phyloP scores from a whole-genome alignment of 495 filamentous ascomycete genomes.

The Xylaria grammica region DNA sequence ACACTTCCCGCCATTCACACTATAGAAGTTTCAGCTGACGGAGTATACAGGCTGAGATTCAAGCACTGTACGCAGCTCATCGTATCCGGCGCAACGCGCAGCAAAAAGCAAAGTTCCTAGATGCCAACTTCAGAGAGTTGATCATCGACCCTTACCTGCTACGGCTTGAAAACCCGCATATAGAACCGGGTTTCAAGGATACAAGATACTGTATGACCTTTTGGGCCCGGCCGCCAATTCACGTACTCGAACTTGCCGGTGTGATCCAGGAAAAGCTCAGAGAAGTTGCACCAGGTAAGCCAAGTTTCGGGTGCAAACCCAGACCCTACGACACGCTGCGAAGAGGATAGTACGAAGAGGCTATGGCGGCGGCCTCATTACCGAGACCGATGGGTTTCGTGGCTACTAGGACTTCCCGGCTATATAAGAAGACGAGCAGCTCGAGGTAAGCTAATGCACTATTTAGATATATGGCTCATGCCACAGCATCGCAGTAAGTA shows the following conservation, averaged over 20 bases:
- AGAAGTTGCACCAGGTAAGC: conserved; percentile 68
- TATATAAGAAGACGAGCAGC: not conserved
- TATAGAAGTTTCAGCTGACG: conserved; percentile 22
- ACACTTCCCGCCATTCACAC: not conserved
- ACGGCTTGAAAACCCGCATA: conserved; percentile 62
- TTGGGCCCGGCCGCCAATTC: conserved; percentile 81
- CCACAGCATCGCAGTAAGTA: conserved; percentile 58
- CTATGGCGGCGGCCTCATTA: not conserved
- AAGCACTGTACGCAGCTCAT: conserved; percentile 73
- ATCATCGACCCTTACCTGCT: conserved; percentile 76
- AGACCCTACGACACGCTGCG: not conserved
- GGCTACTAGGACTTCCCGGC: not conserved
- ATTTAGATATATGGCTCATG: conserved; percentile 82
- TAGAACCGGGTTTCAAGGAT: conserved; percentile 72
- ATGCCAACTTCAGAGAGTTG: conserved; percentile 70
- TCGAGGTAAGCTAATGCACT: conserved; percentile 16
- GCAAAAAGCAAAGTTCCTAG: conserved; percentile 70
- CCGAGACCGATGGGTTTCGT: not conserved
- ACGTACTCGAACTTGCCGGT: conserved; percentile 66
- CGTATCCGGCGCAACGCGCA: conserved; percentile 73
- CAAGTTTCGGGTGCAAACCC: not conserved
- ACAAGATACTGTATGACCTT: conserved; percentile 81
- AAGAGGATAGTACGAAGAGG: not conserved
- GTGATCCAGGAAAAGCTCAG: conserved; percentile 70
- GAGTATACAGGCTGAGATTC: conserved; percentile 64